These are phyloP conservation scores for Fusarium piperis DNA, from an alignment of 2,329 filamentous ascomycete species.

Conservation along the genomic window DNA sequence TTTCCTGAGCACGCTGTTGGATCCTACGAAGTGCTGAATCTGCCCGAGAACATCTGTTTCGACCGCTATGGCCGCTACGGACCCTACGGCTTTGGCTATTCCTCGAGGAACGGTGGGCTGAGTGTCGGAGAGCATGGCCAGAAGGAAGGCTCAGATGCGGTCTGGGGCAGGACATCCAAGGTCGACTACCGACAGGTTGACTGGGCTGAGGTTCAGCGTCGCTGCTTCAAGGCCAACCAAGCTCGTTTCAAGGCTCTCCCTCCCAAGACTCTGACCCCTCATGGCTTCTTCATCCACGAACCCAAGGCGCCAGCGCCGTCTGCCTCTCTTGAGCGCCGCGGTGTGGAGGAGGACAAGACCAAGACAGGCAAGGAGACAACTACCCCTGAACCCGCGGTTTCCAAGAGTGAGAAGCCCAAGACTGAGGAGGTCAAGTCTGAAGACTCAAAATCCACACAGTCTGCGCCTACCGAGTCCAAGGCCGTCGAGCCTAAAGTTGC, in stretches of 20 bases:
- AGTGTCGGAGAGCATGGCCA: constrained; percentile 89
- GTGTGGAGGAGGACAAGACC: constrained; percentile 22
- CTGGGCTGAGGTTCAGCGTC: constrained; percentile 81
- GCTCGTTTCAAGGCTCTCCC: constrained; percentile 70
- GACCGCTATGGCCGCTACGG: constrained; percentile 89
- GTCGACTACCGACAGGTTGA: constrained; percentile 81
- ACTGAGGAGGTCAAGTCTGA: constrained; percentile 2
- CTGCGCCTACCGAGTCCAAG: neutral
- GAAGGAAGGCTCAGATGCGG: constrained; percentile 78
- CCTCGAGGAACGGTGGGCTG: constrained; percentile 77
- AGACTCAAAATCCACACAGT: neutral
- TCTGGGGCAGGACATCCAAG: constrained; percentile 77
- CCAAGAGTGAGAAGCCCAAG: constrained; percentile 14
- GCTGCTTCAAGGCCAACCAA: constrained; percentile 77
- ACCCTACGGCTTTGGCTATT: constrained; percentile 91
- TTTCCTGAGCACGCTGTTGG: constrained; percentile 88
- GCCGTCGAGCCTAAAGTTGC: neutral
- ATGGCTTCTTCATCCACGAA: constrained; percentile 63
- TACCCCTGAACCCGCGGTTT: constrained; percentile 2
- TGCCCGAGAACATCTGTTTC: constrained; percentile 90
- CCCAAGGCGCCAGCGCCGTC: constrained; percentile 5
- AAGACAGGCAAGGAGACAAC: constrained; percentile 23
- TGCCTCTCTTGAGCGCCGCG: constrained; percentile 15
- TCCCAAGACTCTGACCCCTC: constrained; percentile 51
- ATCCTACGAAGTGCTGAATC: constrained; percentile 82